Base-by-base conservation (phyloP, 306 rosid species). In the Pterocarpus macrocarpus region DNA sequence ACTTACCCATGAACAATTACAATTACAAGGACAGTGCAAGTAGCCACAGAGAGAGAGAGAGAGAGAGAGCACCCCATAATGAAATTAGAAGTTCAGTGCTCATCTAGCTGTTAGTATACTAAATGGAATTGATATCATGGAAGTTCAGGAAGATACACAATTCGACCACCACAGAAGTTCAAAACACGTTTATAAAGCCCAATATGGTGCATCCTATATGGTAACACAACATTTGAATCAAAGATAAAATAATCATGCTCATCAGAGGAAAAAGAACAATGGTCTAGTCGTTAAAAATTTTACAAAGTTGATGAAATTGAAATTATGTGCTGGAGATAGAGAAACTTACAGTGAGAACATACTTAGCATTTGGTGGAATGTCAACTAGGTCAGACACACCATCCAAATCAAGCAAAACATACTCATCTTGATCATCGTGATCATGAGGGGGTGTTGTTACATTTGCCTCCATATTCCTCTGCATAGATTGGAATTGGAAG, bases 381-480 rank as follows among this genome's bases (percentile, higher is more conserved):
- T 88, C 85, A 78, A 90, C 63, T 64, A 71, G 80, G 66, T 73
- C 85, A 82, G 84, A 83, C 83, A 90, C 87, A 63, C 36, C 82
- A 75, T 90, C 88, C 70, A 94, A 87, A 74, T 94, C 90, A 69
- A 92, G 92, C 84, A 92, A 86, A 75, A 92, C 86, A 86, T 85
- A 89, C 78, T 94, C 97, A 39, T 94, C 98, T 84, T 88, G 87
- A 30, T 69, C 87, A 8, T 5, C 43, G 71, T 78, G 75, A 28
- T 3, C 43, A 77, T 80, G 73, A 38, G 57, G 70, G 8, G 73
- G 59, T 32, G 50, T 77, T 35, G 71, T 50, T n/a, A 50, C 13
- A 83, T 84, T 80, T 67, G 69, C 73, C 78, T 87, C 93, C 98
- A 94, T 94, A 45, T 50, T 71, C 88, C 85, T 77, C 45, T 14